Conservation (phyloP, 441 rosid genomes). For the Aquilaria agallochum region DNA sequence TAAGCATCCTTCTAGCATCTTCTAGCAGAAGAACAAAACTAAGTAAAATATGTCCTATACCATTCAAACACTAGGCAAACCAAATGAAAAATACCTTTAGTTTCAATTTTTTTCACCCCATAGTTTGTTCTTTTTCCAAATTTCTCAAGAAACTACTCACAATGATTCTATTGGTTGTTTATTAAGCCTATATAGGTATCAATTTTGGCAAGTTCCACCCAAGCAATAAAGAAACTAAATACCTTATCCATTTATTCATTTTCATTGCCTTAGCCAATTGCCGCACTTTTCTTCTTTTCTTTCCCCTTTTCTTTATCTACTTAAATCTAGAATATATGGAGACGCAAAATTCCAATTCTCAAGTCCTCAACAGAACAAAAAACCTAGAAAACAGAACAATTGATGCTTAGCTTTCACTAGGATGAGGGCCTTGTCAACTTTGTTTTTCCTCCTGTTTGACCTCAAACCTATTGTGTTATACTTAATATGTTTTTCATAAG, state of each 20-base stretch:
- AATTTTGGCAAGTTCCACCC: too few species aligned
- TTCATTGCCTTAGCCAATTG: constrained; percentile 13
- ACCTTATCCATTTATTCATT: constrained; percentile 10
- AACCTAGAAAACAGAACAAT: not conserved
- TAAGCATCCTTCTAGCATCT: too few species aligned
- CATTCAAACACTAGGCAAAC: too few species aligned
- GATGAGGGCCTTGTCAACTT: constrained; percentile 51
- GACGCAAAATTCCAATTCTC: constrained; percentile 11
- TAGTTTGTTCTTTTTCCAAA: too few species aligned
- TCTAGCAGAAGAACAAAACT: too few species aligned
- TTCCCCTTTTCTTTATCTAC: constrained; percentile 52
- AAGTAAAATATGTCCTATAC: too few species aligned
- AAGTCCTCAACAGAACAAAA: constrained; percentile 1
- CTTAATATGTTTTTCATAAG: constrained; percentile 87
- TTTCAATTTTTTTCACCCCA: too few species aligned
- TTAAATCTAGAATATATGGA: constrained; percentile 52
- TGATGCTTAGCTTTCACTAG: constrained; percentile 67
- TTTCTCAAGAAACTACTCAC: too few species aligned
- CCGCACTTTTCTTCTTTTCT: constrained; percentile 51
- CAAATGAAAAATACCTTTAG: too few species aligned
- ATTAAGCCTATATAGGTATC: too few species aligned
- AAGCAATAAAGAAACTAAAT: not conserved
- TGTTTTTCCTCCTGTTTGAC: constrained; percentile 31
- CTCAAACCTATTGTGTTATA: constrained; percentile 80
- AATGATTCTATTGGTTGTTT: too few species aligned